Evolutionary conservation across 805 yeast genomes (phyloP), one percentile per base, ranked within the genome.

Genomic region (Tetrapisispora pingtungensis): DNA sequence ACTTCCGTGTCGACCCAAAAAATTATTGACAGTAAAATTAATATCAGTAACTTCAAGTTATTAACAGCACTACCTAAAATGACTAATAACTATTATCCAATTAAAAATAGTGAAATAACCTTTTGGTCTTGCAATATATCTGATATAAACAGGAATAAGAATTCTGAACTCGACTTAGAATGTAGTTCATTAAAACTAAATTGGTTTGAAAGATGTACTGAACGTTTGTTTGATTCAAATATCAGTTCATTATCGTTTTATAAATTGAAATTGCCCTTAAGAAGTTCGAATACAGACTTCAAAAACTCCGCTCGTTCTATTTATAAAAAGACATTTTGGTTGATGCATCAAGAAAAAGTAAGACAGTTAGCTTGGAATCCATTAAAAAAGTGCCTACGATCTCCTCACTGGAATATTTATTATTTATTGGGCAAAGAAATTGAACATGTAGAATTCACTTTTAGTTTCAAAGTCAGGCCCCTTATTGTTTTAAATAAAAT

Each of bases 241-340:
- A 55, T 51, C 26, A 45, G 50, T 39, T 34, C 51, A 37, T 44
- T 54, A n/a, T 58, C 55, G 19, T 51, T 55, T 35, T 55, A 44
- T 34, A 52, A 52, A 36, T 17, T 22, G 15, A 37, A 36, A 8
- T 31, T 36, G 7, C 3, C 19, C 30, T 12, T 10, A 4, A 5
- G 5, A 28, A 4, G 4, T 28, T 7, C 8, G 26, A 5, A 22
- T 22, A 6, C 7, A 6, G 8, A 8, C 5, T 6, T 8, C 8
- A 22, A 22, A 22, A 22, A 22, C 8, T 22, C 26, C 5, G 26
- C 26, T 28, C 31, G 12, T 5, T 4, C n/a, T 14, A 28, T 28
- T 10, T 10, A 28, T 10, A 4, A 24, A 4, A 35, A 22, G 13
- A 39, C 40, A 18, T 33, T 26, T 8, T 57, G 62, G 63, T 40